These are phyloP conservation scores for Peronospora tabacina DNA, from an alignment of 352 stramenopile species.

Conservation along the genomic window DNA sequence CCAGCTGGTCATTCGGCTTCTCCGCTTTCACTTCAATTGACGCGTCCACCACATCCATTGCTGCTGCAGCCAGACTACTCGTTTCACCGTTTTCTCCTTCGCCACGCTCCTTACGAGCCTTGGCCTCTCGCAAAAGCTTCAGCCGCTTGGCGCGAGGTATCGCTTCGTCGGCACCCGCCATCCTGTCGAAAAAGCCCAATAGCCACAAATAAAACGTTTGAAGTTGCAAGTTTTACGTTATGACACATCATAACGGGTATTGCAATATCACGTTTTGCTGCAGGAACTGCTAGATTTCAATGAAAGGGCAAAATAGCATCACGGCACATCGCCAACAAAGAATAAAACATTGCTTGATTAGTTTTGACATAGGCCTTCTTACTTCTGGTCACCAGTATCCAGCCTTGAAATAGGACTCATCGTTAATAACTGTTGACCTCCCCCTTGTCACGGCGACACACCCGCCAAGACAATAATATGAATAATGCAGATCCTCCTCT, in stretches of 20 bases:
- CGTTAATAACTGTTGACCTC: no score
- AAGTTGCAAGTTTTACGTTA: neutral
- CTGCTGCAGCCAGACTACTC: neutral
- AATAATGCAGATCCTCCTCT: no score
- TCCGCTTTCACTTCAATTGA: conserved; percentile 6
- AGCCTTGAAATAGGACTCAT: neutral
- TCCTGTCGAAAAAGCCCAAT: neutral
- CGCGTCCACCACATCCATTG: conserved; percentile 11
- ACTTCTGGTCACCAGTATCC: neutral
- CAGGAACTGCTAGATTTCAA: no score
- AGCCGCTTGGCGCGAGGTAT: conserved; percentile 78
- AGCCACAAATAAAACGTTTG: neutral
- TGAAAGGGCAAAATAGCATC: neutral
- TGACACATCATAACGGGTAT: neutral
- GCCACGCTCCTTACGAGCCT: conserved; percentile 60
- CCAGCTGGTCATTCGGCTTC: conserved; percentile 18
- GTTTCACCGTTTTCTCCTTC: conserved; percentile 26
- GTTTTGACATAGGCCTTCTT: neutral
- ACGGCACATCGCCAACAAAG: neutral
- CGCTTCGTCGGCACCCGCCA: conserved; percentile 26
- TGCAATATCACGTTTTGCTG: neutral
- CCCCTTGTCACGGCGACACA: no score
- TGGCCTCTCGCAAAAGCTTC: conserved; percentile 78
- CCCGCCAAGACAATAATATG: no score
- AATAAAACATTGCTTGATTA: neutral